Base-by-base conservation (phyloP, 1,284 basidiomycete genomes). In the Austroboletus rostrupii region DNA sequence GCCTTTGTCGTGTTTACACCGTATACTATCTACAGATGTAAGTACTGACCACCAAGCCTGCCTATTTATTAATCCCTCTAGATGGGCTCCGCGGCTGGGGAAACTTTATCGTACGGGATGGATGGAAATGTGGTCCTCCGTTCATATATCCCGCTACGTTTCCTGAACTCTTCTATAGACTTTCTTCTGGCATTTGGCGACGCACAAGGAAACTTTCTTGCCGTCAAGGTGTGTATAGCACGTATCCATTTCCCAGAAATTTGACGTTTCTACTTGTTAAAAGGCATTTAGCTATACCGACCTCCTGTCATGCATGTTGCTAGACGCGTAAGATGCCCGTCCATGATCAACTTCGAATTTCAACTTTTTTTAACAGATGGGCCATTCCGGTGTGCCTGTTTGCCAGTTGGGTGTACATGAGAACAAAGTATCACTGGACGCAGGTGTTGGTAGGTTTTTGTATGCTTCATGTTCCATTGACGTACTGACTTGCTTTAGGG, bases 201-300 rank as follows among this genome's bases (percentile, higher is more conserved):
- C 62, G 87, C 90, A 10, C 85, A 91, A 65, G 90, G 82, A 40
- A 92, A 92, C 64, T 92, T 85, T 68, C 67, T 90, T 43, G 89
- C 90, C 31, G 80, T 93, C 53, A 89, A 88, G 70, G 82, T 79
- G 40, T 39, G 68, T 52, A 9, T 4, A 14, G 11, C 19, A 17
- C n/a, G 4, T 16, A 12, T 10, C 6, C 19, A 23, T 33, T 8
- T 10, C 38, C 17, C 35, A n/a, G 45, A 44, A 29, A 45, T 17
- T 9, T 26, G 32, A 29, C 40, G 21, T 33, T 23, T 46, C n/a
- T 21, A 13, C 39, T 36, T 23, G 14, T 4, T 1, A 41, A 45
- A 49, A 83, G 79, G 89, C 90, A 13, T 93, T 87, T 64, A 74
- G 85, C 66, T 92, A 90, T 70, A 92, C 91, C 39, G 88, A 89